Evolutionary conservation across 345 rosid genomes (phyloP), one percentile per base, ranked within the genome.

Genomic region (Eutrema japonicum): DNA sequence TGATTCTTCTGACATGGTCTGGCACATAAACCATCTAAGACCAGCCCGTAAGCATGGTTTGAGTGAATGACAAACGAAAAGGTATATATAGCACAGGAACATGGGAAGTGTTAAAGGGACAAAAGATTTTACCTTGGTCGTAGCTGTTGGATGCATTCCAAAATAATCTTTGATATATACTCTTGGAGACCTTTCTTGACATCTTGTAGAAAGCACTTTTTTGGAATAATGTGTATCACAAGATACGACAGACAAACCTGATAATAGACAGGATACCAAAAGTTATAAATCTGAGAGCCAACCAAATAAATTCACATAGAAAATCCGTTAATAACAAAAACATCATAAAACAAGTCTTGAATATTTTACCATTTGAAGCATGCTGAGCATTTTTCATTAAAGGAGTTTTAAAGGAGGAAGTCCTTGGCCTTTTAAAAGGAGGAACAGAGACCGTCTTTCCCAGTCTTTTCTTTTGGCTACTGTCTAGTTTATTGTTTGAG

Each of bases 361-460:
- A n/a, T 30, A 72, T 49, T 37, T 77, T 85, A 95, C 97, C 96
- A 72, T 72, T 82, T 30, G 80, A 73, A 72, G 74, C 66, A 56
- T 38, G 73, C 47, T 80, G 64, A 75, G 42, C 32, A 80, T 74
- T 82, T 65, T 72, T 81, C 71, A 77, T 84, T 82, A 86, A 73
- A 70, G 97, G 93, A 49, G 88, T 71, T 36, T 77, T 81, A 73
- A 86, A 85, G 64, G 84, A 80, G 47, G 93, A 85, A 79, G 67
- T 83, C 49, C 96, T 86, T 12, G 99, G 97, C 82, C 78, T 88
- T 84, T 92, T 95, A 79, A 90, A 95, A 69, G 92, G 90, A 69
- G 96, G 79, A 53, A 68, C 41, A 29, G 80, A 87, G 67, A 46
- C 73, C 58, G 73, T 71, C 53, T 82, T 79, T 52, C 85, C 86